phyloP scores from a whole-genome alignment of 768 basidiomycete species.

The Pseudohyphozyma bogoriensis region DNA sequence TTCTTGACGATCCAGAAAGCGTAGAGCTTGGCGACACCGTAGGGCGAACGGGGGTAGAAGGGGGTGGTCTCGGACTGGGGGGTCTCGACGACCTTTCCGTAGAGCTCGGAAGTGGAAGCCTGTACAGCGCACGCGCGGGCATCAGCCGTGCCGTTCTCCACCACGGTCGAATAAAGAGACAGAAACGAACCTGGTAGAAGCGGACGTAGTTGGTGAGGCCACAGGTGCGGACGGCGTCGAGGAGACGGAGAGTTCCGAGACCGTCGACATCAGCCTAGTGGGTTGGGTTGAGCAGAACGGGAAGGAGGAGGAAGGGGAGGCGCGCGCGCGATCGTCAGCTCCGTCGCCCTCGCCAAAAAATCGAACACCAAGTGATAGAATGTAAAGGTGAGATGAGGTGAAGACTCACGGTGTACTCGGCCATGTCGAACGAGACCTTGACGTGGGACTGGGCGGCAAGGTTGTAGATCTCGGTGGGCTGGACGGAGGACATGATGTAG shows the following conservation, averaged over 20 bases:
- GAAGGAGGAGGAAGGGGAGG: neutral
- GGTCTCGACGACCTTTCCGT: slow-evolving; percentile 91
- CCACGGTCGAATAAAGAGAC: too few species aligned
- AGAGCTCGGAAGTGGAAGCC: slow-evolving; percentile 91
- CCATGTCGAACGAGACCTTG: slow-evolving; percentile 99
- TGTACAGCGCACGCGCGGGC: slow-evolving; percentile 1
- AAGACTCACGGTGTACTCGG: slow-evolving; percentile 67
- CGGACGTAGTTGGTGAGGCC: slow-evolving; percentile 84
- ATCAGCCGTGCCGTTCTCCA: neutral
- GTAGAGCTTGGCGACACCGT: slow-evolving; percentile 82
- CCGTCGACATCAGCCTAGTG: slow-evolving; percentile 84
- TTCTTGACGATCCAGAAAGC: slow-evolving; percentile 41
- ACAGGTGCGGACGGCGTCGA: slow-evolving; percentile 91
- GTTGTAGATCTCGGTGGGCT: slow-evolving; percentile 94
- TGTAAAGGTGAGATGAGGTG: neutral
- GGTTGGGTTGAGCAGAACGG: neutral
- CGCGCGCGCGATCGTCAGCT: neutral
- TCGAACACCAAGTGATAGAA: too few species aligned
- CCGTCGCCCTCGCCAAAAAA: too few species aligned
- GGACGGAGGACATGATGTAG: slow-evolving; percentile 87
- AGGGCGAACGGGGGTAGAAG: slow-evolving; percentile 96
- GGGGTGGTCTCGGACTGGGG: slow-evolving; percentile 94
- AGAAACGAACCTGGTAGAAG: slow-evolving; percentile 61
- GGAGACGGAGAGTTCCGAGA: slow-evolving; percentile 83
- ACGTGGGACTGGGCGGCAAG: slow-evolving; percentile 96